Percentiles rank a stretch among this genome's conserved stretches.
These are phyloP conservation scores for Begonia masoniana DNA, from an alignment of 306 rosid species.

Conservation along the genomic window DNA sequence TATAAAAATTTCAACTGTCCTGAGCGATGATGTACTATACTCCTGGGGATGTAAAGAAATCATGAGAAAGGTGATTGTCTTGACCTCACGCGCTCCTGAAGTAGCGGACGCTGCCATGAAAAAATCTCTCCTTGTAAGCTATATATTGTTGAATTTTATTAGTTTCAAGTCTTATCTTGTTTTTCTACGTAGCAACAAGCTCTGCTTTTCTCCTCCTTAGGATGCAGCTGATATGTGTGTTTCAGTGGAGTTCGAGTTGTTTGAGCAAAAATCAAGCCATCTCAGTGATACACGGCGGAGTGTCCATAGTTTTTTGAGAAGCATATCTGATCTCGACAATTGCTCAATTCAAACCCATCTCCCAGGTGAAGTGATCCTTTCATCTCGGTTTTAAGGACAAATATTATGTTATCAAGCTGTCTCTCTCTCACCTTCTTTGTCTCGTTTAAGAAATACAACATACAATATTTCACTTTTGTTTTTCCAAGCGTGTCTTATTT, in stretches of 20 bases:
- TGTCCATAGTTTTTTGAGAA: conserved; percentile 29
- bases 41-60: conserved; percentile 69
- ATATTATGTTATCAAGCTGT: too few species aligned
- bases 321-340: conserved; percentile 51
- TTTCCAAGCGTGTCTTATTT: too few species aligned
- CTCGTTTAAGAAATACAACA: too few species aligned
- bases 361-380: conserved; percentile 26
- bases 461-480: too few species aligned
- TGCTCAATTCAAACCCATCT: conserved; percentile 53
- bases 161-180: background rate
- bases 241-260: conserved; percentile 54
- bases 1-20: conserved; percentile 42
- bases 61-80: conserved; percentile 45
- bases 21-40: conserved; percentile 49
- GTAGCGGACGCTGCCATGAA: conserved; percentile 35
- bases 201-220: conserved; percentile 14
- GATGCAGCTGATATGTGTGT: conserved; percentile 59
- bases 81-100: conserved; percentile 44
- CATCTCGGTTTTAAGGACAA: too few species aligned
- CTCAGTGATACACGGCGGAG: conserved; percentile 30
- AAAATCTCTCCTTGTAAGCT: conserved; percentile 44
- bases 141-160: conserved; percentile 2
- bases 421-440: too few species aligned
- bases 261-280: conserved; percentile 56
- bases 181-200: background rate